Base-by-base conservation (phyloP, 441 rosid genomes). In the Adansonia rubrostipa region DNA sequence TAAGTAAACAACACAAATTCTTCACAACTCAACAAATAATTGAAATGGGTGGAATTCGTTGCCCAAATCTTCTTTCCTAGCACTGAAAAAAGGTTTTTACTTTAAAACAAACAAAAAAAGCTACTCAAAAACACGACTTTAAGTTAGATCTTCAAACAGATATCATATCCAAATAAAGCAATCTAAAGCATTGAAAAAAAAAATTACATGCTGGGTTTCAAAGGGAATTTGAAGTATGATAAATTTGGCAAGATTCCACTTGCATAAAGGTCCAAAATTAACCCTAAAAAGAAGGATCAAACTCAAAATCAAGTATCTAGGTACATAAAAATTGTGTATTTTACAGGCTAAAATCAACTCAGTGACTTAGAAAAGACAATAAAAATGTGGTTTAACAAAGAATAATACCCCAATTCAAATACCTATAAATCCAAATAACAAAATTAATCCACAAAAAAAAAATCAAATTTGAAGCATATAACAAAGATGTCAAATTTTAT, bases 291-390 rank as follows among this genome's bases (percentile, higher is more conserved):
- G 69, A 78, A 24, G 71, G 63, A 79, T 68, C 15, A 77, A 63
- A 66, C 44, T 9, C 22, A 75, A 75, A 75, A 77, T 82, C 36
- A 19, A 65, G 45, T 71, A 79, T 57, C 48, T 64, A 77, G 73
- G 79, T 61, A 71, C 68, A 15, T 3, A 22, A 48, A 45, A 78
- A 51, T 47, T 33, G 6, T 5, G 1, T 0, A 1, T 10, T 54
- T 56, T 36, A 51, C 11, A 15, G 7, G 40, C 22, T 53, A 36
- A 64, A 71, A 50, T 47, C 36, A 7, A 44, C 40, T 66, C 63
- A 51, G 47, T 53, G 40, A 42, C 19, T 28, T n/a, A 9, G 0
- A 17, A 33, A 75, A 9, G 51, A 63, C 14, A 45, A 62, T 19
- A 45, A 57, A 53, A 45, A 50, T 24, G 14, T 14, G 60, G 42